phyloP scores from a whole-genome alignment of 345 rosid species.

The Lenwebbia sp. region DNA sequence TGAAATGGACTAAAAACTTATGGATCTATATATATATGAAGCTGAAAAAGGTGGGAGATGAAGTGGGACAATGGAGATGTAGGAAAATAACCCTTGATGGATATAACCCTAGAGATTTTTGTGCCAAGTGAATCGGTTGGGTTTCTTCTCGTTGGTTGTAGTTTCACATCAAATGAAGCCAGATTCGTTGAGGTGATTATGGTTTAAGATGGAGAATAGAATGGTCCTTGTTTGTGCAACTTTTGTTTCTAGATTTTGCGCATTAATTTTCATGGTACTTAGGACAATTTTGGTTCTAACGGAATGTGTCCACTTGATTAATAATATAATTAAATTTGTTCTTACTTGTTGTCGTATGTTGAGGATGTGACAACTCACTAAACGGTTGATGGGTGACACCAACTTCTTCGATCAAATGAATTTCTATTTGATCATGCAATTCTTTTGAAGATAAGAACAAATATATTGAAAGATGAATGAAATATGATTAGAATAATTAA shows the following conservation, averaged over 20 bases:
- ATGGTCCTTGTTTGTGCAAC: not conserved
- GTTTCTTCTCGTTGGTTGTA: slow-evolving; percentile 8
- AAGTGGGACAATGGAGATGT: not conserved
- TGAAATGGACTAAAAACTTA: not conserved
- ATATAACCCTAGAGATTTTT: not conserved
- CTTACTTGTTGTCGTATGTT: not conserved
- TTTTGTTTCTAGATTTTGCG: not conserved
- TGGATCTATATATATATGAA: not conserved
- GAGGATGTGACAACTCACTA: not conserved
- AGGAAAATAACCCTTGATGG: not conserved
- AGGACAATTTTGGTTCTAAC: not conserved
- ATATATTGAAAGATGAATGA: not conserved
- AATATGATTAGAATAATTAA: not conserved
- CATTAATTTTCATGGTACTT: not conserved
- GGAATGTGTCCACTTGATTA: not conserved
- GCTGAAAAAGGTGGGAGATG: not conserved
- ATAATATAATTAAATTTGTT: not conserved
- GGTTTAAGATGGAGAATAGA: not conserved
- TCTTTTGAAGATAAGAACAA: not conserved
- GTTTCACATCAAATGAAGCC: slow-evolving; percentile 19
- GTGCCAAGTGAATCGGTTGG: not conserved
- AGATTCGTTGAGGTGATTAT: slow-evolving; percentile 3
- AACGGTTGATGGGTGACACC: not conserved
- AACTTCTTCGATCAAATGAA: not conserved
- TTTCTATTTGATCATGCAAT: not conserved